Evolutionary conservation across 139 green algal genomes (phyloP).

Genomic region (Asterochloris sp.): DNA sequence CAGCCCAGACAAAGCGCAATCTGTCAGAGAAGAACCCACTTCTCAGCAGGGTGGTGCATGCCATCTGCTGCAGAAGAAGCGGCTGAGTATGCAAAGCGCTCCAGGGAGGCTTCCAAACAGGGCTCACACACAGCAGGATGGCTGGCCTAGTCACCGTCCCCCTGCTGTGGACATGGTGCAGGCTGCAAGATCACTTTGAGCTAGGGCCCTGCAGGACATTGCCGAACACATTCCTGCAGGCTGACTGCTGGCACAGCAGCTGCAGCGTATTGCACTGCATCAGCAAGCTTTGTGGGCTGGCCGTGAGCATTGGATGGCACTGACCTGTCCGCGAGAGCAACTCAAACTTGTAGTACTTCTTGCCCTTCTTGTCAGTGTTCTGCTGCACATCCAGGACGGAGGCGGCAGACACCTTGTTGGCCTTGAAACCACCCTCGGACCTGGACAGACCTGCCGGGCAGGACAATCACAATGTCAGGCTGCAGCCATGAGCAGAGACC

Average conservation of each 20-base stretch:
- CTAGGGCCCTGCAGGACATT: too few species aligned
- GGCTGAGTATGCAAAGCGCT: too few species aligned
- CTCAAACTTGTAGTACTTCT: conserved; percentile 95
- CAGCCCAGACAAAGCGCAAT: background rate
- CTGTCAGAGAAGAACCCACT: background rate
- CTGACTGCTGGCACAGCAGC: too few species aligned
- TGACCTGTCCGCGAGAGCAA: conserved; percentile 70
- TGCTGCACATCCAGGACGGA: conserved; percentile 78
- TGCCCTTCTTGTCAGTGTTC: conserved; percentile 90
- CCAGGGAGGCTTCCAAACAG: too few species aligned
- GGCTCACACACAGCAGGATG: too few species aligned
- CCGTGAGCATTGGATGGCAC: background rate
- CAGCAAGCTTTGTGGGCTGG: too few species aligned
- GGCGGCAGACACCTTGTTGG: conserved; percentile 76
- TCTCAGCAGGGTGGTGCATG: background rate
- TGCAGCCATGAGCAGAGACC: background rate
- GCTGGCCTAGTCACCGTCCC: too few species aligned
- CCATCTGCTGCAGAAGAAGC: too few species aligned
- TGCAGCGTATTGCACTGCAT: too few species aligned
- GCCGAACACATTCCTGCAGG: too few species aligned
- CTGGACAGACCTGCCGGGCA: conserved; percentile 3
- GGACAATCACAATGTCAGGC: background rate
- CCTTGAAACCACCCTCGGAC: conserved; percentile 94
- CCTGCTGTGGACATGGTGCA: too few species aligned
- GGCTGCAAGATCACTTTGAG: too few species aligned